Base-by-base conservation (phyloP, 805 yeast genomes). In the Millerozyma acaciae region DNA sequence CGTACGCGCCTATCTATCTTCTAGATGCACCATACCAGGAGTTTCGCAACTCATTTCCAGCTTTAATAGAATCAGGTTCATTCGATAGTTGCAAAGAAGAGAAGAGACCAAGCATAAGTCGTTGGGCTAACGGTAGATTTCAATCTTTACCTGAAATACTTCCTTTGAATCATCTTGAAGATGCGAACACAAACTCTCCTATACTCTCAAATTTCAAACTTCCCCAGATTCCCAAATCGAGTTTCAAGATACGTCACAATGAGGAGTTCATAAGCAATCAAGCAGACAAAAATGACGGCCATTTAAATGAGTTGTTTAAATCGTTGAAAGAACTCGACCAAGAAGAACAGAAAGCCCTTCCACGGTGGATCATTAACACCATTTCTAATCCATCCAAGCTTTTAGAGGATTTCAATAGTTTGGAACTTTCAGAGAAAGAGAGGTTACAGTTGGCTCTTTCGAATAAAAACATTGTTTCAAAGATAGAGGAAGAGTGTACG, bases 351-450 rank as follows among this genome's bases (percentile, higher is more conserved):
- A 47, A 62, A 21, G 51, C 67, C 6, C 63, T 77, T 1, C 70
- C 75, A 17, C 66, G 16, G 0, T 60, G 65, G 66, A 34, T 59
- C 8, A 38, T 31, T 4, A 8, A 22, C 2, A 32, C 50, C 2
- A 29, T 49, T 33, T 30, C 40, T 16, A 17, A 30, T 21, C 29
- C 45, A 2, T 39, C 32, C n/a, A 47, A 42, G 15, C 47, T 60
- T 16, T 47, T 45, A 20, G 44, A 46, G 2, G 54, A 78, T 42
- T 89, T 87, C 54, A 73, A 75, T 43, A 60, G 60, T 29, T 62
- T 89, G 28, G 96, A 90, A 58, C 58, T 73, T 28, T 68, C 73
- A 18, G 97, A 89, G 52, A 76, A 77, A 42, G 68, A 67, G 12
- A 65, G 97, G 26, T 65, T 88, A 37, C 76, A 78, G 37, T 34